Evolutionary conservation across 2,329 filamentous ascomycete species (phyloP).

Genomic region (Eurotiales sp.): DNA sequence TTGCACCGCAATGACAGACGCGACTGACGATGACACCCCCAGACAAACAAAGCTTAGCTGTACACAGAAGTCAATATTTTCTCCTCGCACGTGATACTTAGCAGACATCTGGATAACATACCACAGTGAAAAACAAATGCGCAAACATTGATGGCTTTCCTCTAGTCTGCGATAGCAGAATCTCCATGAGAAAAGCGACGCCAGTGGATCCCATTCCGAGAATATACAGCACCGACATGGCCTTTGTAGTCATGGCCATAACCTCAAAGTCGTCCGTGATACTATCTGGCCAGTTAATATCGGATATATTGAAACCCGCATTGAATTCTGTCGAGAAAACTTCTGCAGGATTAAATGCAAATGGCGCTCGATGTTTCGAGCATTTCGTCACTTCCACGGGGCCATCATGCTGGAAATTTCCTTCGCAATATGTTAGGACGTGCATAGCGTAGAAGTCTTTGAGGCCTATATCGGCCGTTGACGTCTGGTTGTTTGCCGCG

Average conservation of each 20-base stretch:
- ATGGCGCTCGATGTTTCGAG: conserved; percentile 51
- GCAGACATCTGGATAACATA: conserved; percentile 23
- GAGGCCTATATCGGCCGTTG: conserved; percentile 50
- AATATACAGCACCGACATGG: conserved; percentile 58
- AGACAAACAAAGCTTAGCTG: conserved; percentile 55
- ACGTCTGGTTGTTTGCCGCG: conserved; percentile 22
- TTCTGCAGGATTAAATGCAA: conserved; percentile 54
- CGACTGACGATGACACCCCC: conserved; percentile 71
- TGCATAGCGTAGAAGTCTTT: conserved; percentile 61
- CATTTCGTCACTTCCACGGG: conserved; percentile 53
- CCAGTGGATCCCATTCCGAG: conserved; percentile 54
- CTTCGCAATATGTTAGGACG: conserved; percentile 58
- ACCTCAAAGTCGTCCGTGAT: conserved; percentile 53
- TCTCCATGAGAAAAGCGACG: conserved; percentile 46
- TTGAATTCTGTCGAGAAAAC: conserved; percentile 50
- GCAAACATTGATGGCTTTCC: conserved; percentile 46
- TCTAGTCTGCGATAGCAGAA: conserved; percentile 43
- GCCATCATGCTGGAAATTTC: conserved; percentile 39
- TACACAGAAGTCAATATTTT: background rate
- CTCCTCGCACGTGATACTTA: background rate
- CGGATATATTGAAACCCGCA: conserved; percentile 46
- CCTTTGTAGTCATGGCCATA: conserved; percentile 48
- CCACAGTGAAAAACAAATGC: conserved; percentile 48
- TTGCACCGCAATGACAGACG: conserved; percentile 59
- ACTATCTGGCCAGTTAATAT: conserved; percentile 55